These are phyloP conservation scores for Hypocrella siamensis DNA, from an alignment of 2,329 filamentous ascomycete genomes.

Conservation along the genomic window DNA sequence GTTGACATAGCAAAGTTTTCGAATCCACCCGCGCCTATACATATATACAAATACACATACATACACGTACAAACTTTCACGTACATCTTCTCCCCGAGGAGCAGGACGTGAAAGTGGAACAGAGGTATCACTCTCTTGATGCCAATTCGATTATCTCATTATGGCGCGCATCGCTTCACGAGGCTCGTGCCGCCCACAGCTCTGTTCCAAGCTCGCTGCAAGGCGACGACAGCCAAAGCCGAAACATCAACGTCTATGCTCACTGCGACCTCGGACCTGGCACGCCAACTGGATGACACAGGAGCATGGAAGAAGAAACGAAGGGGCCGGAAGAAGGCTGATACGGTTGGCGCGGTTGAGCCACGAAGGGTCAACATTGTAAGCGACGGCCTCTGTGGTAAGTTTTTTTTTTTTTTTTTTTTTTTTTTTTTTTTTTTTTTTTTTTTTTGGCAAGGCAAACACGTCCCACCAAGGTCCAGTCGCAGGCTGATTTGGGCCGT, in stretches of 20 bases:
- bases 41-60: no score
- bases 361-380: constrained; percentile 35
- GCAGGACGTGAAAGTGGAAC: not conserved
- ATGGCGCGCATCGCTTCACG: constrained; percentile 2
- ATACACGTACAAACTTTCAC: no score
- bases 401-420: no score
- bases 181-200: constrained; percentile 4
- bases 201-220: constrained; percentile 3
- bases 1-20: no score
- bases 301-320: constrained; percentile 11
- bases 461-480: no score
- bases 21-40: no score
- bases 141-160: constrained; percentile 1
- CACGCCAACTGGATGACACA: constrained; percentile 11
- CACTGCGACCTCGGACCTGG: constrained; percentile 7
- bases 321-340: constrained; percentile 5
- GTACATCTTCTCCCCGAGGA: no score
- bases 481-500: not conserved
- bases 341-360: constrained; percentile 8
- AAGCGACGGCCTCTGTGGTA: constrained; percentile 33
- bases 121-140: not conserved
- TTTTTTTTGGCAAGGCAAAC: no score
- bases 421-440: no score
- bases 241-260: constrained; percentile 6
- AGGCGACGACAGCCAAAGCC: constrained; percentile 2